Percentiles rank a stretch among this genome's conserved stretches.
phyloP scores from a whole-genome alignment of 164 flowering plant genomes.

The Stephania japonica region DNA sequence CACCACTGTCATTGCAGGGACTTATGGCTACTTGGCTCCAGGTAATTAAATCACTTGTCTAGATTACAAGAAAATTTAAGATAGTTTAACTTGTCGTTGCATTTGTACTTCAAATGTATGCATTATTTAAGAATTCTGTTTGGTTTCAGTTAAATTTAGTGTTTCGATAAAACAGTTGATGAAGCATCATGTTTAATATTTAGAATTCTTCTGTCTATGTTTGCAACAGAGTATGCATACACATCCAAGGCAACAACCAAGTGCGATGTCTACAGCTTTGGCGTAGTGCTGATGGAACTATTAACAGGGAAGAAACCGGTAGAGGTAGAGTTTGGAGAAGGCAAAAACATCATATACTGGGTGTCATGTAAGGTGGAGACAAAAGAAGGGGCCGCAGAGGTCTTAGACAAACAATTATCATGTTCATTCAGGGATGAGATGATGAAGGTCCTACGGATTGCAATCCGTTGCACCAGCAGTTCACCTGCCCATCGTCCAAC shows the following conservation, averaged over 20 bases:
- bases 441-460: constrained; percentile 66
- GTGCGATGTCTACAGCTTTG: constrained; percentile 93
- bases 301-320: constrained; percentile 90
- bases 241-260: constrained; percentile 83
- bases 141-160: background rate
- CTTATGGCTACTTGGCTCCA: constrained; percentile 95
- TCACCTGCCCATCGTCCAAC: constrained; percentile 67
- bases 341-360: constrained; percentile 81
- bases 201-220: background rate
- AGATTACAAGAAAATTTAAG: background rate
- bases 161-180: background rate
- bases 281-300: constrained; percentile 85
- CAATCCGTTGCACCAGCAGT: constrained; percentile 65
- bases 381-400: constrained; percentile 64
- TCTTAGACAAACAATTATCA: constrained; percentile 61
- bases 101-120: background rate
- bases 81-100: background rate
- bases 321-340: constrained; percentile 84
- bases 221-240: constrained; percentile 72
- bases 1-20: constrained; percentile 77
- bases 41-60: constrained; percentile 36
- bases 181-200: background rate
- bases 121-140: background rate
- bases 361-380: constrained; percentile 72
- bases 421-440: constrained; percentile 65